Percentiles rank a stretch among this genome's conserved stretches.
Evolutionary conservation across 1,284 basidiomycete species (phyloP).

Genomic region (Sanghuangporus weigelae): DNA sequence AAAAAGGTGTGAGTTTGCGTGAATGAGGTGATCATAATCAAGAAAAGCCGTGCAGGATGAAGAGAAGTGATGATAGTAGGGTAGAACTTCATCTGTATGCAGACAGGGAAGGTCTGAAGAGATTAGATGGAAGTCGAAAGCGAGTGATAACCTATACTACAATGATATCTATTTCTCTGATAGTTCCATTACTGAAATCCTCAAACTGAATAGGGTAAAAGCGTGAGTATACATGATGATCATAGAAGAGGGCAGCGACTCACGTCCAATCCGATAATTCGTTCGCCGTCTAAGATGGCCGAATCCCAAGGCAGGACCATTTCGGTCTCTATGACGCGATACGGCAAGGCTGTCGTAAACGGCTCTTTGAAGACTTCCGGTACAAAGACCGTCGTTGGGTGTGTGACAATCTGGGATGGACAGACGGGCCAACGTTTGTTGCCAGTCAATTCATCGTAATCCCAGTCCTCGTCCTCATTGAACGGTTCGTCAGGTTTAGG

Average conservation of each 20-base stretch:
- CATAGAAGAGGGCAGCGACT: background rate
- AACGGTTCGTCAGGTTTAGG: background rate
- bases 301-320: constrained; percentile 12
- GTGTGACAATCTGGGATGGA: background rate
- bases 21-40: too few relatives aligned
- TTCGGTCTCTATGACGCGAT: constrained; percentile 7
- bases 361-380: constrained; percentile 9
- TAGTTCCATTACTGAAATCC: background rate
- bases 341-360: constrained; percentile 10
- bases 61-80: too few relatives aligned
- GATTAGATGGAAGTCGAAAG: background rate
- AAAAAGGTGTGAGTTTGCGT: too few relatives aligned
- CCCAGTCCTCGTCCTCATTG: constrained; percentile 8
- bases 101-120: background rate
- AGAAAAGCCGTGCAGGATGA: too few relatives aligned
- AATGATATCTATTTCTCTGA: background rate
- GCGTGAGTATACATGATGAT: background rate
- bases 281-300: constrained; percentile 13
- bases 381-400: background rate
- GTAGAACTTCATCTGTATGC: background rate
- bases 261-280: constrained; percentile 12
- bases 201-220: background rate
- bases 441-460: background rate
- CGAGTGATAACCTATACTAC: background rate
- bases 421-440: constrained; percentile 1